Conservation (phyloP, 2,329 filamentous ascomycete species). For the Aspergillus fructus region DNA sequence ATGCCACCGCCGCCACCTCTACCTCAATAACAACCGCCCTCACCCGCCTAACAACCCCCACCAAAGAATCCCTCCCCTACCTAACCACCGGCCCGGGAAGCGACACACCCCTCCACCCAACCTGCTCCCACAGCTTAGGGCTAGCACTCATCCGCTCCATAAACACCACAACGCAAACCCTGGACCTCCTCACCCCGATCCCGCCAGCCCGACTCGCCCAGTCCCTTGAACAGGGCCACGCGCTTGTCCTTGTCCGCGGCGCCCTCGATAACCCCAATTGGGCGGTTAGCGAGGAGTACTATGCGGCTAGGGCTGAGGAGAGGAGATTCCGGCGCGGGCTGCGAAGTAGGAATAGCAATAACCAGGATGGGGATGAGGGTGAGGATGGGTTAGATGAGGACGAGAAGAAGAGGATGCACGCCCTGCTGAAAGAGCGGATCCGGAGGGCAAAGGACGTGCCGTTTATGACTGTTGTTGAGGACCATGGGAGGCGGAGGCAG, state of each 20-base stretch:
- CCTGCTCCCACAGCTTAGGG: constrained; percentile 49
- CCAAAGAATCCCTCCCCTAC: constrained; percentile 51
- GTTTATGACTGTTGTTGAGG: constrained; percentile 42
- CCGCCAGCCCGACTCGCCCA: constrained; percentile 27
- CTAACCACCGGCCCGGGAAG: constrained; percentile 44
- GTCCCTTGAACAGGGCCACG: constrained; percentile 34
- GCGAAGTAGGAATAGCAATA: constrained; percentile 17
- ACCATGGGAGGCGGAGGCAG: constrained; percentile 28
- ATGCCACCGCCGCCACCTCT: not conserved
- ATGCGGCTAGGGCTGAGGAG: constrained; percentile 39
- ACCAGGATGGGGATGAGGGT: not conserved
- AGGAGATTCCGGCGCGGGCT: constrained; percentile 26
- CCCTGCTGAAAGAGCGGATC: constrained; percentile 34
- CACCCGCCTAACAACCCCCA: constrained; percentile 37
- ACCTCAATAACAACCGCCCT: constrained; percentile 11
- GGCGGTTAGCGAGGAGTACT: constrained; percentile 46
- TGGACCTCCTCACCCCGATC: constrained; percentile 53
- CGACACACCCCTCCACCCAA: constrained; percentile 47
- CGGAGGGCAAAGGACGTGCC: constrained; percentile 39
- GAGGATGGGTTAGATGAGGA: not conserved
- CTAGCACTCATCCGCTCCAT: constrained; percentile 48
- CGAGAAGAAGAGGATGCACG: constrained; percentile 19
- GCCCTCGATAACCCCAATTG: constrained; percentile 46
- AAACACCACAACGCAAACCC: constrained; percentile 36
- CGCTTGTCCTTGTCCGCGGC: constrained; percentile 51